Conservation (phyloP, 139 green algal species). For the Chlamydomonas sphaeroides region DNA sequence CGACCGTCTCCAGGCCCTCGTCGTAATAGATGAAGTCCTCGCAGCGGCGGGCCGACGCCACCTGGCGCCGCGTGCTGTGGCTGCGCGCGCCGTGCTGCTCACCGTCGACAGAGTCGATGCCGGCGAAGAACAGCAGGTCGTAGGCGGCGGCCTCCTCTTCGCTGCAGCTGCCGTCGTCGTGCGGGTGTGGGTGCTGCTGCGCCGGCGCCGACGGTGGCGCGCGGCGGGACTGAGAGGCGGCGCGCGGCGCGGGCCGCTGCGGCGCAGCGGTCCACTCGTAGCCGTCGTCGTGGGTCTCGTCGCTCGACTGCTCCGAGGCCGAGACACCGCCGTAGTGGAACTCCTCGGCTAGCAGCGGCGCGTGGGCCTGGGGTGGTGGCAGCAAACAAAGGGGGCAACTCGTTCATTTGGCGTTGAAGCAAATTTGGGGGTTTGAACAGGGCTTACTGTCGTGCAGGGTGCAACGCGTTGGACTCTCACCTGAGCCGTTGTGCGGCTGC, state of each 20-base stretch:
- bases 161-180: slow-evolving; percentile 6
- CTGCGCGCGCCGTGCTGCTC: not conserved
- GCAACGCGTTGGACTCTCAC: too few species aligned
- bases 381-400: too few species aligned
- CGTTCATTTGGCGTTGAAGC: too few species aligned
- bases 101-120: not conserved
- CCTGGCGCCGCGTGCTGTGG: slow-evolving; percentile 30
- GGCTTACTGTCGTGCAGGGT: too few species aligned
- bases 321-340: not conserved
- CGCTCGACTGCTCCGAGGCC: slow-evolving; percentile 24
- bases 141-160: slow-evolving; percentile 27
- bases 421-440: too few species aligned
- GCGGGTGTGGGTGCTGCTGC: not conserved
- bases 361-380: not conserved
- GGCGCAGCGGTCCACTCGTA: not conserved
- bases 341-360: not conserved
- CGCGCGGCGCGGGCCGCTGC: not conserved
- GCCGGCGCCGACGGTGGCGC: too few species aligned
- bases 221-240: too few species aligned
- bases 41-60: not conserved
- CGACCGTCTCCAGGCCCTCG: not conserved
- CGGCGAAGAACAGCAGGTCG: slow-evolving; percentile 34
- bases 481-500: not conserved
- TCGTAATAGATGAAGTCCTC: slow-evolving; percentile 34
- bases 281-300: not conserved